Evolutionary conservation across 208 protist species (phyloP).

Genomic region (Trypanosoma scelopori): DNA sequence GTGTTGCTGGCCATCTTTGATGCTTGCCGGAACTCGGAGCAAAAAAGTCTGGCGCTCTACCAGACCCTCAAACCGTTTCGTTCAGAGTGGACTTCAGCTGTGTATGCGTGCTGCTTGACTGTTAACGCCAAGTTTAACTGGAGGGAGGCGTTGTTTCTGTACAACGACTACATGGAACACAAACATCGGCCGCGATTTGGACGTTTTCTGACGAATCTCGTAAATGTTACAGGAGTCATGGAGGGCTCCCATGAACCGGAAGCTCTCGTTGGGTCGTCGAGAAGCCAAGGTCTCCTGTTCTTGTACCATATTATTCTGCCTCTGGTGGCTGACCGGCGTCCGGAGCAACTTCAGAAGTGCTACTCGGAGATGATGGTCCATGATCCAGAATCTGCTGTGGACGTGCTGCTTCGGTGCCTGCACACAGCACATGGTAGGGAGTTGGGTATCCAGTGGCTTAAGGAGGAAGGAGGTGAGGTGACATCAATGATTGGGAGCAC

Average conservation of each 20-base stretch:
- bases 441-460: conserved; percentile 34
- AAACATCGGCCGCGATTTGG: conserved; percentile 2
- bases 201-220: conserved; percentile 17
- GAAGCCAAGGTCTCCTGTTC: conserved; percentile 39
- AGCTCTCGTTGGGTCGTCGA: not conserved
- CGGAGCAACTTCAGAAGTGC: conserved; percentile 34
- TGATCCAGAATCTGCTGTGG: conserved; percentile 53
- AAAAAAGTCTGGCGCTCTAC: conserved; percentile 52
- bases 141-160: conserved; percentile 45
- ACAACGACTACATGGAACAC: conserved; percentile 41
- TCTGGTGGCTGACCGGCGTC: conserved; percentile 50
- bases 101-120: conserved; percentile 80
- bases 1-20: conserved; percentile 69
- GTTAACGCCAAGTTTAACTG: conserved; percentile 53
- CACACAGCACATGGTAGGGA: conserved; percentile 32
- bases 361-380: conserved; percentile 61
- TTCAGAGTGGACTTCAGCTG: conserved; percentile 49
- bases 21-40: conserved; percentile 39
- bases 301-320: conserved; percentile 81
- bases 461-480: too few species aligned
- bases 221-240: conserved; percentile 7
- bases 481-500: not conserved
- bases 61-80: conserved; percentile 46
- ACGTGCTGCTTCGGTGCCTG: conserved; percentile 72
- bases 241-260: not conserved